These are phyloP conservation scores for Phanerodontia chrysosporium DNA, from an alignment of 768 basidiomycete species.

Conservation along the genomic window DNA sequence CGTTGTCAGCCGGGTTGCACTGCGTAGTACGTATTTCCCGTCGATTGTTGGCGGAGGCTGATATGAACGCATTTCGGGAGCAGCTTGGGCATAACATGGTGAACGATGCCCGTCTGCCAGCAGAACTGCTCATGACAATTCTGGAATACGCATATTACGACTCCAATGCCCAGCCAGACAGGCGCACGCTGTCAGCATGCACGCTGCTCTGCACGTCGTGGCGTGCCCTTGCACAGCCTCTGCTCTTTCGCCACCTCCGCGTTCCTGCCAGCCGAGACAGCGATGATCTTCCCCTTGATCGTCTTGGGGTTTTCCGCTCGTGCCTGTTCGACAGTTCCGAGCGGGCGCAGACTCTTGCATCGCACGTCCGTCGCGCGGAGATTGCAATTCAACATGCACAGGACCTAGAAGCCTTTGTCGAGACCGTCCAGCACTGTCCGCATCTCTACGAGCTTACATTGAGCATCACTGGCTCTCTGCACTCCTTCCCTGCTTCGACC, in stretches of 20 bases:
- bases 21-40: too few species aligned
- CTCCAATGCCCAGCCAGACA: constrained; percentile 11
- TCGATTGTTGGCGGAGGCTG: too few species aligned
- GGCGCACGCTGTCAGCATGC: constrained; percentile 15
- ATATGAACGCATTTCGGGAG: too few species aligned
- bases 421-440: constrained; percentile 26
- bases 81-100: too few species aligned
- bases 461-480: constrained; percentile 18
- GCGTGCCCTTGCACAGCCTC: constrained; percentile 17
- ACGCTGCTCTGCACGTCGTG: constrained; percentile 19
- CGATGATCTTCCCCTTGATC: constrained; percentile 7
- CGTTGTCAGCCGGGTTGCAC: too few species aligned
- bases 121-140: constrained; percentile 17
- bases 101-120: too few species aligned
- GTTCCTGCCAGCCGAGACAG: not conserved
- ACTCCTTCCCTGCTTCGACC: constrained; percentile 24
- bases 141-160: constrained; percentile 19
- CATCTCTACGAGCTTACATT: constrained; percentile 32
- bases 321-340: not conserved
- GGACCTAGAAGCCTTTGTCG: constrained; percentile 10
- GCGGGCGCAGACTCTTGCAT: constrained; percentile 8
- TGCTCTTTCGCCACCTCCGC: constrained; percentile 20
- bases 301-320: constrained; percentile 5
- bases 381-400: constrained; percentile 7
- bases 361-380: constrained; percentile 17